Evolutionary conservation across 2,329 filamentous ascomycete genomes (phyloP).

Genomic region (Beauveria asiatica): DNA sequence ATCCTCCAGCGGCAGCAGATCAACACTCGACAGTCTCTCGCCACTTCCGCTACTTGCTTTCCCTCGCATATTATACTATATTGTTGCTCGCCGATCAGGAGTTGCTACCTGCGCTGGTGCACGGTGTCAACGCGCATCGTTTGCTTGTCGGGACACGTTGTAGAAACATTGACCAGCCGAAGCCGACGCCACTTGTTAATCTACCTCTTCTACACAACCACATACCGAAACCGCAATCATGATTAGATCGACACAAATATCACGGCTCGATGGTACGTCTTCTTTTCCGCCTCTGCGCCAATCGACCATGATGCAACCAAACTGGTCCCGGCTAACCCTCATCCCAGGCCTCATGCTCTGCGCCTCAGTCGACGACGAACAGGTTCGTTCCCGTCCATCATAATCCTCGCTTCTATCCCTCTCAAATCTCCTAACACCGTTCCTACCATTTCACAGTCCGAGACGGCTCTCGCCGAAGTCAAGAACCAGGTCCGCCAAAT

Average conservation of each 20-base stretch:
- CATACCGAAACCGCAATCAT: constrained; percentile 35
- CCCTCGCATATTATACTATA: neutral
- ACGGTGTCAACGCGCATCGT: neutral
- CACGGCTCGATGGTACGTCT: constrained; percentile 71
- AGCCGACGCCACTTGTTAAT: neutral
- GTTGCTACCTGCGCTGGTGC: neutral
- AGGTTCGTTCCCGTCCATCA: constrained; percentile 36
- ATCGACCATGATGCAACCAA: neutral
- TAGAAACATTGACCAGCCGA: constrained; percentile 1
- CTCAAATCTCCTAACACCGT: neutral
- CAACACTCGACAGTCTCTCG: neutral
- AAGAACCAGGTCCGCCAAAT: constrained; percentile 88
- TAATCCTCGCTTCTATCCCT: no score
- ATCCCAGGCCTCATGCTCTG: constrained; percentile 79
- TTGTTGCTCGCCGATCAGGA: neutral
- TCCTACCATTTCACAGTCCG: constrained; percentile 33
- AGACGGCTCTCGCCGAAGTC: constrained; percentile 72
- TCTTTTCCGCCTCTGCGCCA: constrained; percentile 7
- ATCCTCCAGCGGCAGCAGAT: neutral
- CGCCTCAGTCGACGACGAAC: constrained; percentile 87
- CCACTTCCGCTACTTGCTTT: neutral
- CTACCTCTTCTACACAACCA: neutral
- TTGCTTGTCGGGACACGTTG: constrained; percentile 17
- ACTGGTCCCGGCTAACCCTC: constrained; percentile 13
- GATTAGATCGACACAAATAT: constrained; percentile 92